A percentile compares a stretch with the other conserved stretches of the same genome.
Conservation (phyloP, 2,329 filamentous ascomycete genomes). For the Aotearoamyces nothofagi region DNA sequence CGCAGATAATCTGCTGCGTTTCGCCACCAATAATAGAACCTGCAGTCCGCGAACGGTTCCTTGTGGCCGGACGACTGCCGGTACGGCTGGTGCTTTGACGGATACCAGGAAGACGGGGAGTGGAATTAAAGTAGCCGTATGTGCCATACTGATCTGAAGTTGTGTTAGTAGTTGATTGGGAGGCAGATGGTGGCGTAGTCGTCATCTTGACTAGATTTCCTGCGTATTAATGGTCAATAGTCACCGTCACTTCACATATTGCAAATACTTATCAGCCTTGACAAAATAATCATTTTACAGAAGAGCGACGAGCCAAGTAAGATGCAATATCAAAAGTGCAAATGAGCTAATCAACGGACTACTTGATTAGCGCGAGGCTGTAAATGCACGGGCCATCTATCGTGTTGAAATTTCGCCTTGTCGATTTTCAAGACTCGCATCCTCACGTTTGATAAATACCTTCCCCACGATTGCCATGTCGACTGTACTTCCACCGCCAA, state of each 20-base stretch:
- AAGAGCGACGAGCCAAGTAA: no score
- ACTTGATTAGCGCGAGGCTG: background rate
- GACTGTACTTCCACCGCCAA: slow-evolving; percentile 69
- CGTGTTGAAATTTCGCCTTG: background rate
- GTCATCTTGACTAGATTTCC: no score
- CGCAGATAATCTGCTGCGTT: slow-evolving; percentile 67
- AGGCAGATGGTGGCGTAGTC: no score
- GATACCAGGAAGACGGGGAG: no score
- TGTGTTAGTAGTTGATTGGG: no score
- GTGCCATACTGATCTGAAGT: slow-evolving; percentile 13
- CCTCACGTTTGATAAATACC: background rate
- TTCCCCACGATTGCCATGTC: slow-evolving; percentile 41
- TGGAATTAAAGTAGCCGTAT: no score
- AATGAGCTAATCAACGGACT: no score
- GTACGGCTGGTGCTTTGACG: slow-evolving; percentile 11
- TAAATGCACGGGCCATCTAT: slow-evolving; percentile 5
- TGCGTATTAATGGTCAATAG: no score
- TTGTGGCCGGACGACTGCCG: slow-evolving; percentile 13
- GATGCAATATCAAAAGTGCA: no score
- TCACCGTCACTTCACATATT: no score
- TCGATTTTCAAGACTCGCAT: slow-evolving; percentile 1
- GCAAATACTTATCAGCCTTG: no score
- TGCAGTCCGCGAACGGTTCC: slow-evolving; percentile 14
- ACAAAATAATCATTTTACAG: no score
- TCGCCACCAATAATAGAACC: slow-evolving; percentile 27